phyloP scores from a whole-genome alignment of 2,329 filamentous ascomycete genomes.

The Cladosporium colombiae region DNA sequence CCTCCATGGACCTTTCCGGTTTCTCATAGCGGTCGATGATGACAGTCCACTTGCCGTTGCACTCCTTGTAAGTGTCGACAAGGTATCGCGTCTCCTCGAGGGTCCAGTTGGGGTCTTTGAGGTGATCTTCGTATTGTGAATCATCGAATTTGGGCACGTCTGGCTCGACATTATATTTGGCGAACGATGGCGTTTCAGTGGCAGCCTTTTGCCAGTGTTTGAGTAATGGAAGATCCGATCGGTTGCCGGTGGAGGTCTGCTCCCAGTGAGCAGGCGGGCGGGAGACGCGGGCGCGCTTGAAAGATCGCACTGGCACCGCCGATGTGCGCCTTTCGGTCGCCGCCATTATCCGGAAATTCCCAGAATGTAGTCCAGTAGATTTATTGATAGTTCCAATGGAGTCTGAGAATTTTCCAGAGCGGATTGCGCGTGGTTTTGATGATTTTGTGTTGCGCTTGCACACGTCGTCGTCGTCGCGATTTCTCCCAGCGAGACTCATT shows the following conservation, averaged over 20 bases:
- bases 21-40: slow-evolving; percentile 80
- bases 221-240: slow-evolving; percentile 15
- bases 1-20: slow-evolving; percentile 71
- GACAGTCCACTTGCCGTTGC: slow-evolving; percentile 84
- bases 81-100: slow-evolving; percentile 94
- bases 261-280: slow-evolving; percentile 22
- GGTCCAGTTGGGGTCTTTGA: slow-evolving; percentile 79
- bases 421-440: slow-evolving; percentile 5
- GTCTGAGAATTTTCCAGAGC: neutral
- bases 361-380: neutral
- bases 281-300: slow-evolving; percentile 22
- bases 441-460: slow-evolving; percentile 2
- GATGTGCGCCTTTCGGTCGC: slow-evolving; percentile 18
- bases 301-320: slow-evolving; percentile 15
- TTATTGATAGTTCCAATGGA: neutral
- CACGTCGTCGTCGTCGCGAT: slow-evolving; percentile 12
- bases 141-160: slow-evolving; percentile 80
- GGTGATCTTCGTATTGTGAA: slow-evolving; percentile 76
- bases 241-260: slow-evolving; percentile 12
- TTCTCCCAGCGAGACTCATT: neutral
- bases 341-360: slow-evolving; percentile 10
- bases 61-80: slow-evolving; percentile 71
- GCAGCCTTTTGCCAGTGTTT: slow-evolving; percentile 22
- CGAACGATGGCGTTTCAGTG: slow-evolving; percentile 52
- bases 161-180: slow-evolving; percentile 84